Conservation (phyloP, 2,329 filamentous ascomycete species). For the Macrophomina tecta region DNA sequence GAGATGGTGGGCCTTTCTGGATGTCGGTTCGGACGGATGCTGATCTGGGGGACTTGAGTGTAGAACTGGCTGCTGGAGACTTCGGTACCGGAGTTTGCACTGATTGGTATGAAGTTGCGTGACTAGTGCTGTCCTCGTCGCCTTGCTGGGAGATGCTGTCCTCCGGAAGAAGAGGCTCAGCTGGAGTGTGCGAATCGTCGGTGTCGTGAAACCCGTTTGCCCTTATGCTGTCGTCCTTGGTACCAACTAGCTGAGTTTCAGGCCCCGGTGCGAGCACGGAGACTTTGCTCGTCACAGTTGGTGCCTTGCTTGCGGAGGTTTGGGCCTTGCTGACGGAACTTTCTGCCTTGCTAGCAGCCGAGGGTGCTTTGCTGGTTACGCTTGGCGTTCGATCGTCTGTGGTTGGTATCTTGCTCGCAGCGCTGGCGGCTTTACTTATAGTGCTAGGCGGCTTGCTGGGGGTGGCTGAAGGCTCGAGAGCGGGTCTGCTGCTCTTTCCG, state of each 20-base stretch:
- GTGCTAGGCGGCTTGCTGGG: conserved; percentile 28
- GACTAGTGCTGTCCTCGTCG: conserved; percentile 19
- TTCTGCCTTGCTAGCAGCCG: conserved; percentile 2
- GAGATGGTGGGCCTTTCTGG: conserved; percentile 13
- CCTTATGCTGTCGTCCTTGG: background rate
- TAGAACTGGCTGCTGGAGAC: background rate
- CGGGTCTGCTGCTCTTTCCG: background rate
- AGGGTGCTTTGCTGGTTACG: background rate
- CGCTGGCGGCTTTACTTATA: background rate
- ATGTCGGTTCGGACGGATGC: conserved; percentile 14
- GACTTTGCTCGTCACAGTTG: conserved; percentile 2
- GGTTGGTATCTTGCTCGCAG: conserved; percentile 33
- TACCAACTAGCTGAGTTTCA: background rate
- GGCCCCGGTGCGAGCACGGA: background rate
- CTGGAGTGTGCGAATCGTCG: background rate
- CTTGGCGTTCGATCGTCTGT: background rate
- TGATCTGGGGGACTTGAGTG: conserved; percentile 6
- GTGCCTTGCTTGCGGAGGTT: conserved; percentile 1
- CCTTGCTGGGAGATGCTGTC: conserved; percentile 26
- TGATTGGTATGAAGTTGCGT: conserved; percentile 14
- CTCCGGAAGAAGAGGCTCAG: conserved; percentile 6
- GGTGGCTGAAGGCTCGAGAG: background rate
- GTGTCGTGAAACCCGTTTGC: background rate
- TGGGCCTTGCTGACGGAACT: conserved; percentile 6
- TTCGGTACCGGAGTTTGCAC: conserved; percentile 3